Base-by-base conservation (phyloP, 164 flowering plant genomes). In the Malania oleifera region DNA sequence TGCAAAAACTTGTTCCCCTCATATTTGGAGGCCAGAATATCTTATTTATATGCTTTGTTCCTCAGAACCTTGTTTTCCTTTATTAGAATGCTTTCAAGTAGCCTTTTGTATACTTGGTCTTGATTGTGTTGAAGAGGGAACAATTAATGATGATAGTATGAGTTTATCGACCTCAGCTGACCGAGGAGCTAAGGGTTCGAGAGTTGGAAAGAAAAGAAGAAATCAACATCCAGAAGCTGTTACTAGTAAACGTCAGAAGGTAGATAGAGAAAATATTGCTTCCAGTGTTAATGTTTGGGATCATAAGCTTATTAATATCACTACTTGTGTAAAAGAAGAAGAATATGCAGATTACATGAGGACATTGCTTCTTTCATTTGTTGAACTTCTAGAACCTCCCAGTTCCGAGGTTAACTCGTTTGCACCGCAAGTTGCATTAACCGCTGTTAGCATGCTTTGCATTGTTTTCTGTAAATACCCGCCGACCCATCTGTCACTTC, bases 401-500 rank as follows among this genome's bases (percentile, higher is more conserved):
- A 59, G 31, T 52, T 53, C 29, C 27, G 54, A 60, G 44, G 62
- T 56, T 52, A 61, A 59, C 63, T 29, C 62, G 35, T 61, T 80
- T 49, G 70, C 62, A 55, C 77, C 82, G 41, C 83, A 86, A 65
- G 68, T 68, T 66, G 74, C 95, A 25, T 44, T 90, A 56, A 57
- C 69, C 46, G 82, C 96, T 67, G 87, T 95, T 72, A 82, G 96
- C 79, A 77, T 84, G 74, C 89, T 95, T 59, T 80, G 80, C 63
- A 74, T 83, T 54, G 78, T 80, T 44, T 85, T 88, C 66, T 79
- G 72, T 55, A 67, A 73, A 64, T 74, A 72, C 44, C 87, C 93
- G 7, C 59, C 61, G 37, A 70, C 76, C 29, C 46, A 59, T 62
- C 25, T 85, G 57, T 73, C 88, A 29, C 28, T 24, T 31, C 14